These are phyloP conservation scores for Drechslerella coelobrocha DNA, from an alignment of 2,329 filamentous ascomycete genomes.

Conservation along the genomic window DNA sequence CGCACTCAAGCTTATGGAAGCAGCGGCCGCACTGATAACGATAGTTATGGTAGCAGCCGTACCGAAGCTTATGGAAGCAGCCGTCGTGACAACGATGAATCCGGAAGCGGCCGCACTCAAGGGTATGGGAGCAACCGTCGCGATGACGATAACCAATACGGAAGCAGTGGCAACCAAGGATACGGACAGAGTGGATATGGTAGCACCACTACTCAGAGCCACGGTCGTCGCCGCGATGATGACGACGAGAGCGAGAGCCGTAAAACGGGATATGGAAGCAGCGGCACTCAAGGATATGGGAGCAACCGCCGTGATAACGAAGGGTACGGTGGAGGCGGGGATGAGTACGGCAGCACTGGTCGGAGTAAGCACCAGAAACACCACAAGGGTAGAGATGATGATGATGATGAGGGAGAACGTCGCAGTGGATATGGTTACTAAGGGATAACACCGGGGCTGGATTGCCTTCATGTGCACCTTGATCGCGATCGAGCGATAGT, in stretches of 20 bases:
- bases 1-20: constrained; percentile 52
- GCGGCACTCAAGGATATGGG: constrained; percentile 50
- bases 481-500: too few relatives aligned
- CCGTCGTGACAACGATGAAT: constrained; percentile 51
- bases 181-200: constrained; percentile 9
- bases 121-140: too few relatives aligned
- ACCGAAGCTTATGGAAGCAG: constrained; percentile 22
- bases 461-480: too few relatives aligned
- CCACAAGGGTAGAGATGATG: neutral
- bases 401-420: too few relatives aligned
- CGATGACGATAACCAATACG: constrained; percentile 20
- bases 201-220: neutral
- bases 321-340: too few relatives aligned
- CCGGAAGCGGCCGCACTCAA: constrained; percentile 52
- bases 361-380: constrained; percentile 11
- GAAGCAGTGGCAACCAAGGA: constrained; percentile 19
- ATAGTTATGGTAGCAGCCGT: constrained; percentile 54
- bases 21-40: constrained; percentile 54
- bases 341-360: constrained; percentile 32
- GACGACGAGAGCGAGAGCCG: too few relatives aligned
- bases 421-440: too few relatives aligned
- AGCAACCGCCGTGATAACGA: constrained; percentile 22
- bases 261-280: constrained; percentile 53
- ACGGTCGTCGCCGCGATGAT: too few relatives aligned
- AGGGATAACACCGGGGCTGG: too few relatives aligned